A percentile compares a stretch with the other conserved stretches of the same genome.
phyloP scores from a whole-genome alignment of 2,329 filamentous ascomycete genomes.

The Mycosphaerella arachidis region DNA sequence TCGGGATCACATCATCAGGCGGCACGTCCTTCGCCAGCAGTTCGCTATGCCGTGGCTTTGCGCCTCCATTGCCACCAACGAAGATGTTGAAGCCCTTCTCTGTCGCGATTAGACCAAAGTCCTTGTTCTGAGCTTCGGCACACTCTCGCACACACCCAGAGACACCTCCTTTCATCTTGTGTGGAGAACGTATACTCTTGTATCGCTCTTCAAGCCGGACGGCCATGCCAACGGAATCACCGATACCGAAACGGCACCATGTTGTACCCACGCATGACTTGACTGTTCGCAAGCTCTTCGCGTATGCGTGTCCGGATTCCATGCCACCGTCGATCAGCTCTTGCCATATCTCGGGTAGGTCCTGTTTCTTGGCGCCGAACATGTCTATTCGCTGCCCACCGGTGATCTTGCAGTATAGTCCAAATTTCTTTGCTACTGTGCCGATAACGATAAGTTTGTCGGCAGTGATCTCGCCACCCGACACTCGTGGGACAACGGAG shows the following conservation, averaged over 20 bases:
- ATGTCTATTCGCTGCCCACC: constrained; percentile 88
- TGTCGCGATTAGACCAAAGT: constrained; percentile 87
- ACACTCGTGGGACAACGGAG: constrained; percentile 77
- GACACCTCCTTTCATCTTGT: constrained; percentile 82
- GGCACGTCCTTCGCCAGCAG: constrained; percentile 82
- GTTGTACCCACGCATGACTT: constrained; percentile 89
- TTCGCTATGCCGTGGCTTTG: constrained; percentile 76
- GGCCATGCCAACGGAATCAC: constrained; percentile 87
- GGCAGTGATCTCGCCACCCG: constrained; percentile 81
- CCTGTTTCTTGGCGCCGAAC: constrained; percentile 86
- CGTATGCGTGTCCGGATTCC: constrained; percentile 87
- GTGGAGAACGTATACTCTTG: constrained; percentile 82
- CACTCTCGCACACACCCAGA: constrained; percentile 90
- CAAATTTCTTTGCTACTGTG: constrained; percentile 76
- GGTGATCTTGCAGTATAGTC: constrained; percentile 86
- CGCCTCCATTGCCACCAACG: constrained; percentile 83
- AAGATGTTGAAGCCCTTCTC: constrained; percentile 94
- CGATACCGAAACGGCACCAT: constrained; percentile 86
- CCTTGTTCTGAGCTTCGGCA: constrained; percentile 87
- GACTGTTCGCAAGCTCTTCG: constrained; percentile 81
- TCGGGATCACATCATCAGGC: constrained; percentile 73
- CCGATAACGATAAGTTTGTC: constrained; percentile 81
- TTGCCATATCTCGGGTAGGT: constrained; percentile 77
- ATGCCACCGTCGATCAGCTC: constrained; percentile 76
- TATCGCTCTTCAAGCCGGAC: constrained; percentile 84